These are phyloP conservation scores for Penicillium lividum DNA, from an alignment of 495 filamentous ascomycete species.

Conservation along the genomic window DNA sequence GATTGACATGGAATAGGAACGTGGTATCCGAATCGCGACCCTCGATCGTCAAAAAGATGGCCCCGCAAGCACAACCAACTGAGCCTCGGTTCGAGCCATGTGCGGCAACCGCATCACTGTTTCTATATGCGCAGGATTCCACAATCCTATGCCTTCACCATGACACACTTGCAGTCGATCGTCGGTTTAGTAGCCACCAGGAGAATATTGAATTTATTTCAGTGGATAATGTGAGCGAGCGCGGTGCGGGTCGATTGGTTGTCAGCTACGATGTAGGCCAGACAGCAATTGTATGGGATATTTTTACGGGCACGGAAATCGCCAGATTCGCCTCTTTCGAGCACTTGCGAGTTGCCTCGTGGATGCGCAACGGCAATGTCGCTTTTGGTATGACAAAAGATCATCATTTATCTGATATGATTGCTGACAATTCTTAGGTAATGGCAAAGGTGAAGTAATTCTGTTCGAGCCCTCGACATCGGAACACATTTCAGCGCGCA, in stretches of 20 bases:
- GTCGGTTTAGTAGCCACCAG: slow-evolving; percentile 80
- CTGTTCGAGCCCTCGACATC: slow-evolving; percentile 91
- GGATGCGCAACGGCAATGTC: slow-evolving; percentile 98
- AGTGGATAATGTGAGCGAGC: slow-evolving; percentile 90
- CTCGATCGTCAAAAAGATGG: slow-evolving; percentile 32
- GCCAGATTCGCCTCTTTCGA: slow-evolving; percentile 90
- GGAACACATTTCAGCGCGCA: slow-evolving; percentile 89
- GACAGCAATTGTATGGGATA: slow-evolving; percentile 95
- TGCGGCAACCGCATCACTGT: slow-evolving; percentile 82
- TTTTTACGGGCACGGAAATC: slow-evolving; percentile 87
- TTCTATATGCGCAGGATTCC: slow-evolving; percentile 81
- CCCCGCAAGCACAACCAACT: slow-evolving; percentile 46
- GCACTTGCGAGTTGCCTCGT: slow-evolving; percentile 77
- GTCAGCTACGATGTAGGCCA: slow-evolving; percentile 91
- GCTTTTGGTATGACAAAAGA: slow-evolving; percentile 72
- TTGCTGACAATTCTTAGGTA: slow-evolving; percentile 55
- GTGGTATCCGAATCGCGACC: slow-evolving; percentile 29
- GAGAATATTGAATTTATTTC: slow-evolving; percentile 81
- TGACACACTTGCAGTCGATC: slow-evolving; percentile 87
- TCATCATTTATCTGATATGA: neutral
- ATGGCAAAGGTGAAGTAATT: slow-evolving; percentile 88
- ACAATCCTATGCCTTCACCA: slow-evolving; percentile 81
- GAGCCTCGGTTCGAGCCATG: slow-evolving; percentile 74
- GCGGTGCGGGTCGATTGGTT: slow-evolving; percentile 79
- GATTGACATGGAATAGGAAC: slow-evolving; percentile 38